Evolutionary conservation across 2,329 filamentous ascomycete species (phyloP).

Genomic region (Hirsutella minnesotensis): DNA sequence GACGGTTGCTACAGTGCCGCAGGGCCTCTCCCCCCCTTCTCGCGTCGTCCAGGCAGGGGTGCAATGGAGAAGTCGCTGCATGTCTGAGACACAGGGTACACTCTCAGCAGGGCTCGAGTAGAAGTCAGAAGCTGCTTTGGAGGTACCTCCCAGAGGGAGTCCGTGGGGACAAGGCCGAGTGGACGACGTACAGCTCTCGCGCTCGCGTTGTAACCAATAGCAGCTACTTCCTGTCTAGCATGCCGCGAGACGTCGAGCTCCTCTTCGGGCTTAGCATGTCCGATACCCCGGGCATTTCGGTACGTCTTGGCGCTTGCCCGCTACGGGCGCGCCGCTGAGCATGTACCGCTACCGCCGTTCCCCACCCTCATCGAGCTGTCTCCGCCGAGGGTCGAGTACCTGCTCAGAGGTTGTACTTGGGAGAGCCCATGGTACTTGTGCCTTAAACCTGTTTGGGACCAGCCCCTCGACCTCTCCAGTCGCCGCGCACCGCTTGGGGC

Average conservation of each 20-base stretch:
- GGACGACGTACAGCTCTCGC: not conserved
- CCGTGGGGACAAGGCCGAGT: not conserved
- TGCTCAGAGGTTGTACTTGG: too few relatives aligned
- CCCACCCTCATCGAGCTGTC: too few relatives aligned
- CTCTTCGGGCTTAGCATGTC: constrained; percentile 7
- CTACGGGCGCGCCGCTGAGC: too few relatives aligned
- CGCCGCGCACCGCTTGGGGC: not conserved
- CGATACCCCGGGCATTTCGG: constrained; percentile 7
- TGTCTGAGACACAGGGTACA: constrained; percentile 1
- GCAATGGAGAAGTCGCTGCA: not conserved
- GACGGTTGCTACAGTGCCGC: too few relatives aligned
- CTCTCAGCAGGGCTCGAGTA: too few relatives aligned
- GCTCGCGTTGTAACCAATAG: not conserved
- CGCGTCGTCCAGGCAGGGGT: not conserved
- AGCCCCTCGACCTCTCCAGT: not conserved
- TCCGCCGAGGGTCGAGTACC: too few relatives aligned
- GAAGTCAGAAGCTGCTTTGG: too few relatives aligned
- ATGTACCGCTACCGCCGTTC: too few relatives aligned
- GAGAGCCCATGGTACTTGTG: not conserved
- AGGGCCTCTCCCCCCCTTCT: too few relatives aligned
- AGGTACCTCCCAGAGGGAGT: too few relatives aligned
- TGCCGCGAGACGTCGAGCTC: not conserved
- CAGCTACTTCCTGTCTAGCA: not conserved
- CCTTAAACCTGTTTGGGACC: not conserved
- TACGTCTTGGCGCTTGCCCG: not conserved